phyloP scores from a whole-genome alignment of 2,329 filamentous ascomycete genomes.

The Cryoendolithus antarcticus region DNA sequence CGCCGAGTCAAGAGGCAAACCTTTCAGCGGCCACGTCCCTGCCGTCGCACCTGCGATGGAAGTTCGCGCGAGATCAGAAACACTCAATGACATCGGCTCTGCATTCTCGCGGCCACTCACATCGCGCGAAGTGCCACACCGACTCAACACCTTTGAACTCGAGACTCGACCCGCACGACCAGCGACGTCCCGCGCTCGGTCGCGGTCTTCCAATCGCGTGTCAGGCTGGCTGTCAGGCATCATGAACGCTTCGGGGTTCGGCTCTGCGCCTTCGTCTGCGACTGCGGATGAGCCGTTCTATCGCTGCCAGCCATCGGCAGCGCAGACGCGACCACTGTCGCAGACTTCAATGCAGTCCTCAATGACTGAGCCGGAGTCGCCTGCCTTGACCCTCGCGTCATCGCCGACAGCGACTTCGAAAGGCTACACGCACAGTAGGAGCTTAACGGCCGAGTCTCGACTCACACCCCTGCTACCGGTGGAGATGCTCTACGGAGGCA shows the following conservation, averaged over 20 bases:
- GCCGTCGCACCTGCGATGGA: constrained; percentile 34
- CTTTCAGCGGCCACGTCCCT: constrained; percentile 27
- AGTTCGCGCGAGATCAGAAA: constrained; percentile 35
- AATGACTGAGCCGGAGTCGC: constrained; percentile 13
- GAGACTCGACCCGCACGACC: not conserved
- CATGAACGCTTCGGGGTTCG: constrained; percentile 6
- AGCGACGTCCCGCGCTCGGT: constrained; percentile 1
- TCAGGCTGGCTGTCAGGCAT: constrained; percentile 19
- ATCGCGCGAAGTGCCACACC: constrained; percentile 5
- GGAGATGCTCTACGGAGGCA: not conserved
- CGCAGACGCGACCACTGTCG: constrained; percentile 9
- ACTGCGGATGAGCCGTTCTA: constrained; percentile 12
- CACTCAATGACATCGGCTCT: constrained; percentile 36
- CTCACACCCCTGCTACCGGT: constrained; percentile 1
- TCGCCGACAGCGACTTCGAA: constrained; percentile 11
- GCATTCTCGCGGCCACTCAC: constrained; percentile 31
- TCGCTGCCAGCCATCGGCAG: constrained; percentile 7
- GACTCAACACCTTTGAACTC: not conserved
- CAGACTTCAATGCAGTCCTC: constrained; percentile 12
- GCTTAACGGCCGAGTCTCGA: constrained; percentile 9
- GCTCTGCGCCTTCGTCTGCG: not conserved
- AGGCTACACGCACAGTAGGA: constrained; percentile 13
- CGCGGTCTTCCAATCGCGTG: constrained; percentile 10
- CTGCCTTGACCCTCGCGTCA: constrained; percentile 3
- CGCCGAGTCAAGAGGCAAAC: constrained; percentile 17